A percentile compares a stretch with the other conserved stretches of the same genome.
phyloP scores from a whole-genome alignment of 1,284 basidiomycete species.

The Cutaneotrichosporon daszewskae region DNA sequence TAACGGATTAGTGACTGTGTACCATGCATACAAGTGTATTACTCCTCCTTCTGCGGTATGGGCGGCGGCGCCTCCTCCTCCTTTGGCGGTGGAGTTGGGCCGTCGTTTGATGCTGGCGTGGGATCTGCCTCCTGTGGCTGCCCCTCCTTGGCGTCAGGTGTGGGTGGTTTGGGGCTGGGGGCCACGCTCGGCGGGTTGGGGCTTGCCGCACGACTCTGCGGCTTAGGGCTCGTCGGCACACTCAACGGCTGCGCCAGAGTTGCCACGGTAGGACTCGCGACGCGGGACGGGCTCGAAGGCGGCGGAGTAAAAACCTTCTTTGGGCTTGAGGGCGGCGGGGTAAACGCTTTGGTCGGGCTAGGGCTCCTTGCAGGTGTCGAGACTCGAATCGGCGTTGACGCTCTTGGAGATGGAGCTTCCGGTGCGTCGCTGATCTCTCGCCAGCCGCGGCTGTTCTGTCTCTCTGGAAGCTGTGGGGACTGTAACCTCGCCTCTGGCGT shows the following conservation, averaged over 20 bases:
- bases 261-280: no score
- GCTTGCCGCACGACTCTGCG: no score
- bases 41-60: background rate
- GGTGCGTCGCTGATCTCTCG: background rate
- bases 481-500: background rate
- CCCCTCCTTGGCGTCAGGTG: slow-evolving; percentile 1
- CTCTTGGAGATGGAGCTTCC: no score
- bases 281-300: no score
- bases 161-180: no score
- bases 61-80: background rate
- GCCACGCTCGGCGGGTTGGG: no score
- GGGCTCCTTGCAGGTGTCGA: no score
- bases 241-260: no score
- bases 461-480: background rate
- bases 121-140: background rate
- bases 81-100: background rate
- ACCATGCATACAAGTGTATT: slow-evolving; percentile 4
- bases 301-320: no score
- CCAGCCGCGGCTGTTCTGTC: background rate
- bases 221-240: no score
- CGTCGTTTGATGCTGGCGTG: background rate
- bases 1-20: no score
- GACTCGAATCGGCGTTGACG: no score
- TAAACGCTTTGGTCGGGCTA: background rate
- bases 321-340: background rate